Evolutionary conservation across 1,284 basidiomycete species (phyloP).

Genomic region (Phlebopus sp.): DNA sequence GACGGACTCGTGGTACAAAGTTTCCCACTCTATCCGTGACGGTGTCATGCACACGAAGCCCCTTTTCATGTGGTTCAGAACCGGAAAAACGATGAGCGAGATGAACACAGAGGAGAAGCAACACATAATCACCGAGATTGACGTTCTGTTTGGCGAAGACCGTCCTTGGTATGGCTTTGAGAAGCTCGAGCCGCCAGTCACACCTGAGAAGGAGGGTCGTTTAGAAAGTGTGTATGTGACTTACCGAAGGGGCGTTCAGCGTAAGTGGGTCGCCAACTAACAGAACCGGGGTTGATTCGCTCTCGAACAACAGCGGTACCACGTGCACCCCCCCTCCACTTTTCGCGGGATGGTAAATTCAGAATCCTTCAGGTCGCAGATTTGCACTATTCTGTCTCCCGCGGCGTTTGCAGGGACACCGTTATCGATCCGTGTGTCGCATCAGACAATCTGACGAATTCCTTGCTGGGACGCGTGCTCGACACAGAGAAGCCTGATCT

Average conservation of each 20-base stretch:
- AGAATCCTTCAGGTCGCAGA: conserved; percentile 91
- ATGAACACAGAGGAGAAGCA: conserved; percentile 57
- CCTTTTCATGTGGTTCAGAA: conserved; percentile 74
- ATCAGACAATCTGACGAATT: conserved; percentile 73
- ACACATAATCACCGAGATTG: conserved; percentile 82
- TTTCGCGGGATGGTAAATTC: conserved; percentile 79
- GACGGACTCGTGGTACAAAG: conserved; percentile 54
- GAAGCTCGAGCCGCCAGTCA: conserved; percentile 58
- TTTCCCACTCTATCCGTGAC: conserved; percentile 51
- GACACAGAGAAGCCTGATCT: conserved; percentile 86
- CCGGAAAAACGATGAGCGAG: conserved; percentile 56
- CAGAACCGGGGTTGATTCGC: neutral
- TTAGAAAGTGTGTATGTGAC: conserved; percentile 57
- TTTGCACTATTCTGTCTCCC: conserved; percentile 79
- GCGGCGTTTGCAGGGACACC: conserved; percentile 72
- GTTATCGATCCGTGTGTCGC: conserved; percentile 48
- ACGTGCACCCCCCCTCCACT: conserved; percentile 70
- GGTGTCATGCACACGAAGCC: conserved; percentile 52
- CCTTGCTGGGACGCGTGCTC: conserved; percentile 68
- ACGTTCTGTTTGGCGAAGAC: conserved; percentile 79
- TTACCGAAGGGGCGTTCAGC: conserved; percentile 61
- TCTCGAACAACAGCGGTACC: conserved; percentile 51
- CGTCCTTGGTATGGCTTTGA: conserved; percentile 84
- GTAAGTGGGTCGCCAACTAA: conserved; percentile 38
- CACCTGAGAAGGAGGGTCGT: conserved; percentile 37